Percentiles rank a stretch among this genome's conserved stretches.
phyloP scores from a whole-genome alignment of 2,329 filamentous ascomycete genomes.

The Neonectria magnoliae region DNA sequence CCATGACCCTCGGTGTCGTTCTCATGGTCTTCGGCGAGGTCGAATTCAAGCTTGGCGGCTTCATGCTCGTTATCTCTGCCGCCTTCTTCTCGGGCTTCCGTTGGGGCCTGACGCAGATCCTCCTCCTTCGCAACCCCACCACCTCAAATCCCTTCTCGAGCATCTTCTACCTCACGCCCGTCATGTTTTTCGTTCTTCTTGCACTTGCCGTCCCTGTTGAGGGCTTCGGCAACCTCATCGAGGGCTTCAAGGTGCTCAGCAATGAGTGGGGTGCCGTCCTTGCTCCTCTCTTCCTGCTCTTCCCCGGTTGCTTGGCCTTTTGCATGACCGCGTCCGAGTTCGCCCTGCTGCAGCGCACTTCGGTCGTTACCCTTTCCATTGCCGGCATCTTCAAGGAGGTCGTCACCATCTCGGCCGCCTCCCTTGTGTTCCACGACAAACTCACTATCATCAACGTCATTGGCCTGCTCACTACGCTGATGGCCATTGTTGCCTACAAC shows the following conservation, averaged over 20 bases:
- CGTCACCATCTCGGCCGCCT: constrained; percentile 90
- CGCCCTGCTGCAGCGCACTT: constrained; percentile 91
- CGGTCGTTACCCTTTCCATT: constrained; percentile 94
- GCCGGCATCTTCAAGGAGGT: constrained; percentile 99
- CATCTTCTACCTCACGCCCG: constrained; percentile 95
- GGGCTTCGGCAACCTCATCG: constrained; percentile 74
- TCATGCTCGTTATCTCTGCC: constrained; percentile 90
- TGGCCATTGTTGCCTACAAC: constrained; percentile 89
- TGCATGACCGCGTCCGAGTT: constrained; percentile 98
- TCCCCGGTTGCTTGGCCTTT: constrained; percentile 91
- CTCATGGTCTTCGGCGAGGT: constrained; percentile 99
- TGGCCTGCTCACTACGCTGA: constrained; percentile 87
- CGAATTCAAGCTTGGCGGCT: constrained; percentile 86
- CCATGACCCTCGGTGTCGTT: constrained; percentile 92
- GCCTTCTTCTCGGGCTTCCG: constrained; percentile 96
- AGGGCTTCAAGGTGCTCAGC: constrained; percentile 72
- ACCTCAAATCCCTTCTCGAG: constrained; percentile 97
- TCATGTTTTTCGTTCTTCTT: constrained; percentile 91
- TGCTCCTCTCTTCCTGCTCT: constrained; percentile 80
- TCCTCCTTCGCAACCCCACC: constrained; percentile 91
- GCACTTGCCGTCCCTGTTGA: constrained; percentile 87
- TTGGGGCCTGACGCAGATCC: constrained; percentile 98
- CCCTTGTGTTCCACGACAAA: constrained; percentile 86
- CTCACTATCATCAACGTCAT: constrained; percentile 88
- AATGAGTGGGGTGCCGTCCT: constrained; percentile 73